These are phyloP conservation scores for Saccharomycopsis synnaedendra DNA, from an alignment of 805 yeast genomes.

Conservation along the genomic window DNA sequence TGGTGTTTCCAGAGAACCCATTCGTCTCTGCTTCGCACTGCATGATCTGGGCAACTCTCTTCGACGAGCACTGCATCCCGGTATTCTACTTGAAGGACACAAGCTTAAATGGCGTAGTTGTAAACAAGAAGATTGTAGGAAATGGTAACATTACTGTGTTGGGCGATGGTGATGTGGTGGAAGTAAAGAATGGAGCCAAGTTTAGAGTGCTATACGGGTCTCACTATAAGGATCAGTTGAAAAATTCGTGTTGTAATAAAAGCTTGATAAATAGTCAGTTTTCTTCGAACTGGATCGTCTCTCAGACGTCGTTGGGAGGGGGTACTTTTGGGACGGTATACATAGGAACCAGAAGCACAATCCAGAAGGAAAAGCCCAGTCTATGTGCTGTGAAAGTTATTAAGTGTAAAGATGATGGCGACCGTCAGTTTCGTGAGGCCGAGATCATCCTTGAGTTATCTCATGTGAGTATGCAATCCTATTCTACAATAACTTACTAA, in stretches of 20 bases:
- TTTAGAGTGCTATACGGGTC: slow-evolving; percentile 17
- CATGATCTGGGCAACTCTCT: slow-evolving; percentile 34
- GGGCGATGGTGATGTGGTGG: slow-evolving; percentile 28
- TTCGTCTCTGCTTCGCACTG: slow-evolving; percentile 38
- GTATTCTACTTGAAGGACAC: slow-evolving; percentile 37
- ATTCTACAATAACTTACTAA: not conserved
- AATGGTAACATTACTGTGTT: slow-evolving; percentile 26
- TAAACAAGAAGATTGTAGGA: slow-evolving; percentile 27
- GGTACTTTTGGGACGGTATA: slow-evolving; percentile 51
- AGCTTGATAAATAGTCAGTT: slow-evolving; percentile 3
- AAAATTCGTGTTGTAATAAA: not conserved
- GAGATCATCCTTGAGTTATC: slow-evolving; percentile 26
- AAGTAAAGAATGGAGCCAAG: slow-evolving; percentile 24
- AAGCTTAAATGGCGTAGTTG: slow-evolving; percentile 39
- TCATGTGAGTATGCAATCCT: not conserved
- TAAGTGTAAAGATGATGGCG: slow-evolving; percentile 21
- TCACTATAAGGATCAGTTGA: slow-evolving; percentile 4
- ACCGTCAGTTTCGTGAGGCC: slow-evolving; percentile 28
- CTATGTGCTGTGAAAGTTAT: slow-evolving; percentile 42
- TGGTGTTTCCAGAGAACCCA: slow-evolving; percentile 25
- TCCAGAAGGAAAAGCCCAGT: slow-evolving; percentile 12
- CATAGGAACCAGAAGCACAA: slow-evolving; percentile 3
- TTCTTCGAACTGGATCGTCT: slow-evolving; percentile 28
- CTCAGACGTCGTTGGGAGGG: slow-evolving; percentile 32
- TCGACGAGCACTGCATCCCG: slow-evolving; percentile 36